Conservation (phyloP, 768 basidiomycete species). For the Rhizopogon vulgaris region DNA sequence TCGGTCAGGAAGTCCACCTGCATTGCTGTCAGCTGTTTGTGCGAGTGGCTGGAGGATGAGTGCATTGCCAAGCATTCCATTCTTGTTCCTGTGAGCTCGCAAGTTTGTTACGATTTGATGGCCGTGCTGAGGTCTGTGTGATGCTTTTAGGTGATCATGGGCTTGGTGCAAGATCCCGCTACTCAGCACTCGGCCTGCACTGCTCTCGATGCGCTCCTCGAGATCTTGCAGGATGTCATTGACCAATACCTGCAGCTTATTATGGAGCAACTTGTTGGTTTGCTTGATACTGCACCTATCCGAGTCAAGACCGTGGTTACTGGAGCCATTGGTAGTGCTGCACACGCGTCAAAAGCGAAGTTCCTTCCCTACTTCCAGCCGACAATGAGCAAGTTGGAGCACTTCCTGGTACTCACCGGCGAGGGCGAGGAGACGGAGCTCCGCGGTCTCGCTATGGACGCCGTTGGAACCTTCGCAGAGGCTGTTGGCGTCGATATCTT, state of each 20-base stretch:
- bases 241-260: constrained; percentile 88
- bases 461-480: constrained; percentile 97
- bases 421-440: constrained; percentile 93
- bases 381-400: constrained; percentile 82
- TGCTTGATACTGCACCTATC: constrained; percentile 84
- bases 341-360: constrained; percentile 87
- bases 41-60: constrained; percentile 96
- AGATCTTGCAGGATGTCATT: constrained; percentile 87
- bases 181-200: constrained; percentile 95
- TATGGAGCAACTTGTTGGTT: constrained; percentile 86
- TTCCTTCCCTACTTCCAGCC: constrained; percentile 94
- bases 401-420: constrained; percentile 78
- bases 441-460: constrained; percentile 96
- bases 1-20: constrained; percentile 94
- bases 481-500: constrained; percentile 92
- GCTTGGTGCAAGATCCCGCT: constrained; percentile 75
- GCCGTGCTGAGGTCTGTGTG: neutral
- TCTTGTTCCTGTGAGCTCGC: constrained; percentile 70
- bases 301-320: constrained; percentile 91
- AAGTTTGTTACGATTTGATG: neutral
- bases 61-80: constrained; percentile 76
- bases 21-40: constrained; percentile 90
- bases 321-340: constrained; percentile 96
- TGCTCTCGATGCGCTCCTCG: constrained; percentile 92
- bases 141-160: constrained; percentile 70